phyloP scores from a whole-genome alignment of 805 yeast genomes.

The Wickerhamiella parazyma region DNA sequence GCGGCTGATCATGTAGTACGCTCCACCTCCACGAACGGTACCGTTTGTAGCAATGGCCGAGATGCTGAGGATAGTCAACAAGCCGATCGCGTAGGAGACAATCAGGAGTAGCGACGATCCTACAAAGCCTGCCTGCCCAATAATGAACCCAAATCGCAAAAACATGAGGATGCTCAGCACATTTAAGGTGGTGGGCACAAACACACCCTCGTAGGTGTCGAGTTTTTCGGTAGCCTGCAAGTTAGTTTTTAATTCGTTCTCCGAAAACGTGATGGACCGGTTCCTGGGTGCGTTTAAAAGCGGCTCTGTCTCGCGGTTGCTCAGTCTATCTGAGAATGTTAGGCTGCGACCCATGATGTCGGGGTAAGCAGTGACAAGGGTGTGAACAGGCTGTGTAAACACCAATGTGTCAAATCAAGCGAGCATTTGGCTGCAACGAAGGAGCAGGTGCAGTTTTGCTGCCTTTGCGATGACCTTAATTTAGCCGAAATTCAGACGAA shows the following conservation, averaged over 20 bases:
- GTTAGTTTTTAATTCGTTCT: background rate
- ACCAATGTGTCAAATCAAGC: no score
- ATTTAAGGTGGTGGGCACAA: conserved; percentile 84
- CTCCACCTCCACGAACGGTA: conserved; percentile 95
- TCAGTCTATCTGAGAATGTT: background rate
- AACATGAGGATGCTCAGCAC: conserved; percentile 92
- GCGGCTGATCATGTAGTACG: conserved; percentile 92
- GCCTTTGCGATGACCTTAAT: no score
- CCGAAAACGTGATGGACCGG: conserved; percentile 9
- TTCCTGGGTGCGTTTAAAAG: conserved; percentile 5
- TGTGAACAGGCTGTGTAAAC: no score
- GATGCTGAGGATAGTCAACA: conserved; percentile 75
- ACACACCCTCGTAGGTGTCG: conserved; percentile 79
- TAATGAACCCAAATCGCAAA: conserved; percentile 82
- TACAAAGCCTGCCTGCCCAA: conserved; percentile 85
- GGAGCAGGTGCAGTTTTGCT: no score
- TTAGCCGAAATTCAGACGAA: no score
- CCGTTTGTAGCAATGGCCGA: conserved; percentile 97
- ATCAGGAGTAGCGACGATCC: conserved; percentile 59
- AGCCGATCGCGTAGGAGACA: conserved; percentile 65
- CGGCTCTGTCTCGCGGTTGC: conserved; percentile 7
- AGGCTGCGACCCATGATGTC: background rate
- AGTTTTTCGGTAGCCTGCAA: conserved; percentile 32
- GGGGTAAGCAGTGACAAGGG: no score
- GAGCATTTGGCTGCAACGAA: no score